Percentiles rank a stretch among this genome's conserved stretches.
Evolutionary conservation across 352 stramenopile species (phyloP).

Genomic region (Albugo candida): DNA sequence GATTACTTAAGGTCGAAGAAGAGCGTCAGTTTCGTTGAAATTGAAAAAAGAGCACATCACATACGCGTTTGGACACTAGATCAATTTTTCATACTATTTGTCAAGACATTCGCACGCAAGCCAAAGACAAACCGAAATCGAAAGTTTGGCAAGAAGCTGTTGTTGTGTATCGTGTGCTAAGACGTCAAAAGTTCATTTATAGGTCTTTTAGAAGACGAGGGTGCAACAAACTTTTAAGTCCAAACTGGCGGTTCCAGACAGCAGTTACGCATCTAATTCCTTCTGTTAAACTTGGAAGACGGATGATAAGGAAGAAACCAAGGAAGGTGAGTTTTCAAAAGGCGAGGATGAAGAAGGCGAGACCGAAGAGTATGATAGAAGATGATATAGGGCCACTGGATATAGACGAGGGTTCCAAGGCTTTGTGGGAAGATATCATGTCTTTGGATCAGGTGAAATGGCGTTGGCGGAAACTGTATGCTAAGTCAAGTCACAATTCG

Average conservation of each 20-base stretch:
- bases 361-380: conserved; percentile 16
- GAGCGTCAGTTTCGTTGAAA: not conserved
- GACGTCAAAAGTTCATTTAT: conserved; percentile 34
- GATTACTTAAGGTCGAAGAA: not conserved
- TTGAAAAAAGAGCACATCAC: not conserved
- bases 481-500: conserved; percentile 47
- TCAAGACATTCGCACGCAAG: conserved; percentile 4
- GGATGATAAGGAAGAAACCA: conserved; percentile 15
- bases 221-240: no score
- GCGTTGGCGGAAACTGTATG: conserved; percentile 57
- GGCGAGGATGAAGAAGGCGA: conserved; percentile 6
- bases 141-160: conserved; percentile 2
- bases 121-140: conserved; percentile 3
- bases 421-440: conserved; percentile 18
- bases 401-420: conserved; percentile 32
- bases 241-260: no score
- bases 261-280: no score
- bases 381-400: conserved; percentile 17
- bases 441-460: conserved; percentile 59
- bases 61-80: not conserved
- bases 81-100: no score
- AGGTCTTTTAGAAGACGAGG: no score
- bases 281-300: no score
- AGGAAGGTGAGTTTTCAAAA: conserved; percentile 12
- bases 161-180: conserved; percentile 18